A percentile compares a stretch with the other conserved stretches of the same genome.
These are phyloP conservation scores for Nicotiana rustica DNA, from an alignment of 305 asterid genomes.

Conservation along the genomic window DNA sequence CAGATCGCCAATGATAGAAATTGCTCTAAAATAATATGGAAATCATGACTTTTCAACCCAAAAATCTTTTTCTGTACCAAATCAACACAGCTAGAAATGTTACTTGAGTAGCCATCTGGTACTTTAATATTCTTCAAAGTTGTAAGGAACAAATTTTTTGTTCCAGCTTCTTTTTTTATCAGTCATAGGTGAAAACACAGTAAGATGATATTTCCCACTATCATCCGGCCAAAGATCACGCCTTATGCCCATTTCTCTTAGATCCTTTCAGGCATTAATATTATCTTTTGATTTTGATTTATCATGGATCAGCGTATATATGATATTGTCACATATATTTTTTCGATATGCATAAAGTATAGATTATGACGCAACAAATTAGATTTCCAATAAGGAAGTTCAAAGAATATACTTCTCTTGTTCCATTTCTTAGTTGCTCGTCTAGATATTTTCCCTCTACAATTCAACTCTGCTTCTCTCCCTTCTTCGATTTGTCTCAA, in stretches of 20 bases:
- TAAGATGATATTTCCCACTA: background rate
- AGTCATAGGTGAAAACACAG: background rate
- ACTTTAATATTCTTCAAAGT: background rate
- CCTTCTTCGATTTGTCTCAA: background rate
- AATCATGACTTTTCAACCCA: background rate
- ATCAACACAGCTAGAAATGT: background rate
- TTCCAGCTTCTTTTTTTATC: background rate
- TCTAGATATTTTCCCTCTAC: background rate
- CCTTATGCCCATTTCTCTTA: too few relatives aligned
- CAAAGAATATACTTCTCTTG: background rate
- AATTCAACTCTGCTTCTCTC: background rate
- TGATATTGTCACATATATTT: too few relatives aligned
- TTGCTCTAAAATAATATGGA: background rate
- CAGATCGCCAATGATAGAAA: background rate
- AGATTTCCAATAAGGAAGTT: background rate
- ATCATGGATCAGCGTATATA: background rate
- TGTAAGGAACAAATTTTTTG: background rate
- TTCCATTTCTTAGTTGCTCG: background rate
- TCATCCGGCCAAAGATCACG: background rate
- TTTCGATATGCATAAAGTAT: background rate
- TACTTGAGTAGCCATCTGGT: slow-evolving; percentile 17
- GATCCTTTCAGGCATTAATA: too few relatives aligned
- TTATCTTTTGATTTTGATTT: background rate
- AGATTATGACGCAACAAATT: background rate
- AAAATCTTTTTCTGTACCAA: background rate